Percentiles rank a stretch among this genome's conserved stretches.
These are phyloP conservation scores for Nemophila menziesii DNA, from an alignment of 257 asterid species.

Conservation along the genomic window DNA sequence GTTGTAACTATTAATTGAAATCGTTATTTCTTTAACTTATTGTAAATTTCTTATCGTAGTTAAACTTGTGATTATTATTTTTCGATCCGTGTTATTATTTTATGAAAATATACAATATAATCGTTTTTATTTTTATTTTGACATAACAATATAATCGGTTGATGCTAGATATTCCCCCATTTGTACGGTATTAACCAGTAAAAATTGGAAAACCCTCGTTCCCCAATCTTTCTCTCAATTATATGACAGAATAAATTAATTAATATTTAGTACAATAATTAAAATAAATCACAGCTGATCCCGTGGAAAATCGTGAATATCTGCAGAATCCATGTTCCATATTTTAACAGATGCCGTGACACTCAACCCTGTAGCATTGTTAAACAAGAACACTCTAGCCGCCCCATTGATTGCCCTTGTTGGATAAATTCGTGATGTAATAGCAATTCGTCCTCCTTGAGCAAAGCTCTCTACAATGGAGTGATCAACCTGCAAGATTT, in stretches of 20 bases:
- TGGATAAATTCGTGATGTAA: slow-evolving; percentile 72
- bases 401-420: slow-evolving; percentile 52
- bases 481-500: slow-evolving; percentile 54
- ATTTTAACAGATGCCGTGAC: slow-evolving; percentile 56
- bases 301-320: slow-evolving; percentile 36
- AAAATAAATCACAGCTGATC: neutral
- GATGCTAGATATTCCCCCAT: too few relatives aligned
- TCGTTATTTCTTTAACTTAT: too few relatives aligned
- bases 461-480: slow-evolving; percentile 85
- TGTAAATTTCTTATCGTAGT: too few relatives aligned
- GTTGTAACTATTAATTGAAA: too few relatives aligned
- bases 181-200: too few relatives aligned
- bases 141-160: too few relatives aligned
- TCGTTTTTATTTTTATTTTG: too few relatives aligned
- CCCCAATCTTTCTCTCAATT: neutral
- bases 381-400: slow-evolving; percentile 52
- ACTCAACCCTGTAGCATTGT: slow-evolving; percentile 53
- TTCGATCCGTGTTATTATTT: too few relatives aligned
- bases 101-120: too few relatives aligned
- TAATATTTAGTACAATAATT: neutral
- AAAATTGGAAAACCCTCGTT: neutral
- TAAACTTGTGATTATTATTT: too few relatives aligned
- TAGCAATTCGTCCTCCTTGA: slow-evolving; percentile 71
- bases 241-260: neutral
- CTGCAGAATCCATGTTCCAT: slow-evolving; percentile 62